Evolutionary conservation across 371 early-diverging fungal species (phyloP), one percentile per base, ranked within the genome.

Genomic region (Lichtheimia hyalospora): DNA sequence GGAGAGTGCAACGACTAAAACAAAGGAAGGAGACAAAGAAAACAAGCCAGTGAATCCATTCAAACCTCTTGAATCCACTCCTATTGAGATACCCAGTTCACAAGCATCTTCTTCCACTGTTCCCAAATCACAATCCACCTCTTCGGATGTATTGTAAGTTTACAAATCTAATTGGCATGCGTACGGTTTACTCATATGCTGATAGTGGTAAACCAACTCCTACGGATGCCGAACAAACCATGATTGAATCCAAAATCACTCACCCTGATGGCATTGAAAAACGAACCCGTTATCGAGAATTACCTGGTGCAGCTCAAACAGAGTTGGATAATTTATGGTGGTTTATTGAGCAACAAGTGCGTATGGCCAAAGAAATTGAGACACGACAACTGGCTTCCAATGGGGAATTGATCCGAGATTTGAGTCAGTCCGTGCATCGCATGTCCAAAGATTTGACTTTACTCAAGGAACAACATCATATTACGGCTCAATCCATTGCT

Each of bases 281-380:
- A 34, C 51, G 64, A 18, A 64, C 64, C 34, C 59, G 64, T 12
- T 57, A 57, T 34, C 27, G 52, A 18, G 64, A 64, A 16, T 51
- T 64, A 44, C 60, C 64, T 3, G 42, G 5, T 4, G 52, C 25
- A 15, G 64, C 64, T 16, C 58, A 55, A 44, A 43, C 28, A 16
- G 59, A 59, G 28, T 44, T 64, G 20, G 48, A 49, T 15, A 21
- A 25, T 6, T 21, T 60, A 15, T 49, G 28, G n/a, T 50, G 46
- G 42, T 56, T 64, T 20, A 64, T 64, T 14, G 24, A 50, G 5
- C 39, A 51, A 40, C 64, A 64, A 50, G 43, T 56, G 51, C 39
- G 54, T 21, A 24, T 60, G 16, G 34, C 42, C 16, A 49, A 50
- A 21, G 27, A 24, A 15, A 64, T 64, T 15, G 42, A 54, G 18